Evolutionary conservation across 2,329 filamentous ascomycete species (phyloP), one percentile per base, ranked within the genome.

Genomic region (Cladosporium phlei): DNA sequence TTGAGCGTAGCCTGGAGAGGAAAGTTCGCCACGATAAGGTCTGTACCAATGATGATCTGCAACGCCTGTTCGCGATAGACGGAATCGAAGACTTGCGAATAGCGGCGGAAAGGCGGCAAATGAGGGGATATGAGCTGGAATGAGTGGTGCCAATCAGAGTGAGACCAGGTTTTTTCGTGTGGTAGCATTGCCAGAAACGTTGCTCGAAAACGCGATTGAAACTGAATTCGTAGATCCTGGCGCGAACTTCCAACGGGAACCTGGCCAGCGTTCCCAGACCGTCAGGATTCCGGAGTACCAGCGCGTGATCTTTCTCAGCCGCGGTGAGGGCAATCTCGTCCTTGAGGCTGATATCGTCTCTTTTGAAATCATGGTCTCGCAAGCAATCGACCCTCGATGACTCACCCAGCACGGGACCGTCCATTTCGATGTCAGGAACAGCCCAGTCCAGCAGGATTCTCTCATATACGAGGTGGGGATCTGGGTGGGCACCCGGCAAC

Each of bases 111-210:
- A 25, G 9, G 16, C 17, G 17, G 10, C 28, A 17, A 6, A 30
- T 27, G 6, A 8, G 10, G 9, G 38, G 38, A 6, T 12, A 4
- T 12, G 8, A 8, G 34, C 34, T 38, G 25, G 38, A 40, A 25
- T 40, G 38, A 3, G 16, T 8, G 10, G 4, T 5, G 10, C 25
- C 38, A 9, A 40, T 16, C 2, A 40, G 17, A 1, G 38, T 27
- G 11, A 40, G 24, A 14, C 37, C 25, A 2, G 7, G 4, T 3
- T 6, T 10, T 7, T 29, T 40, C 9, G 24, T 19, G 16, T 27
- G 25, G 21, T 40, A 40, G 38, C 38, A 29, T 14, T 40, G 38
- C 38, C 25, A 40, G 24, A 40, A 40, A 5, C 24, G n/a, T n/a
- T 28, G 25, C 12, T 25, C 17, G 27, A 32, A 30, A 6, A 27